Conservation (phyloP, 805 yeast species). For the Candida montana region DNA sequence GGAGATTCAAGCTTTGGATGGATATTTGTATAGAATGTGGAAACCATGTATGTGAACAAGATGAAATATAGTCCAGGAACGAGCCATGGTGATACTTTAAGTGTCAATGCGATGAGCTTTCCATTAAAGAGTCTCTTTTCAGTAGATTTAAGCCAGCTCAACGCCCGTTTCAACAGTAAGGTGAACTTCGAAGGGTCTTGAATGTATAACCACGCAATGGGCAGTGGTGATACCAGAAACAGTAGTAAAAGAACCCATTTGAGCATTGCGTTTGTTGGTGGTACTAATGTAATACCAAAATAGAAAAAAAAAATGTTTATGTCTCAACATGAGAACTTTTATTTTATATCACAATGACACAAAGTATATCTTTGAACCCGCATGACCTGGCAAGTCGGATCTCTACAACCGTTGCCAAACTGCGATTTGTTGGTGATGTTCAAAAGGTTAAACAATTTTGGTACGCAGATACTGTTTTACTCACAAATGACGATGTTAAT, state of each 20-base stretch:
- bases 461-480: constrained; percentile 17
- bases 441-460: constrained; percentile 14
- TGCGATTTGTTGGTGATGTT: constrained; percentile 3
- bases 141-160: not conserved
- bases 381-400: not conserved
- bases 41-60: constrained; percentile 11
- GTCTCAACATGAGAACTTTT: no score
- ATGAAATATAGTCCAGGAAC: constrained; percentile 18
- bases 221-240: no score
- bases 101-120: not conserved
- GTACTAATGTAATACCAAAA: no score
- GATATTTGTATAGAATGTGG: constrained; percentile 13
- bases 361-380: not conserved
- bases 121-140: constrained; percentile 18
- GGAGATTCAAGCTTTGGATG: constrained; percentile 16
- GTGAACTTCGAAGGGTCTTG: no score
- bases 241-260: no score
- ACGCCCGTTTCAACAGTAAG: not conserved
- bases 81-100: constrained; percentile 11
- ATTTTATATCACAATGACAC: not conserved
- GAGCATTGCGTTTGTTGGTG: no score
- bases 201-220: no score
- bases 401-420: not conserved
- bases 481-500: constrained; percentile 20
- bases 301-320: no score